Evolutionary conservation across 2,329 filamentous ascomycete genomes (phyloP).

Genomic region (Lizonia empirigonia): DNA sequence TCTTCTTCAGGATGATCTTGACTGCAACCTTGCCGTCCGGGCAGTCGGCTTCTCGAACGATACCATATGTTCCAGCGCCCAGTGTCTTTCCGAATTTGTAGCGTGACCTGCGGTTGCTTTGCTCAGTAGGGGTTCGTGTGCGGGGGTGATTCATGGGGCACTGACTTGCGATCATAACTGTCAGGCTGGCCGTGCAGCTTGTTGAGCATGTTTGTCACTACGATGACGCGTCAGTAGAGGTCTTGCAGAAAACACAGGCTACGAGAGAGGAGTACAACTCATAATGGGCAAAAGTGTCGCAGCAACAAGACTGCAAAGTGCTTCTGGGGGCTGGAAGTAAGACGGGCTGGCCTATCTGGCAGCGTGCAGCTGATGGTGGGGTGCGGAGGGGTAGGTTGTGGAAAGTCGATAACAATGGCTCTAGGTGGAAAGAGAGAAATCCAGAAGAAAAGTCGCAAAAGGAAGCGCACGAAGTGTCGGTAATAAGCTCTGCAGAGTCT

Average conservation of each 20-base stretch:
- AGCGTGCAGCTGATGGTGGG: slow-evolving; percentile 36
- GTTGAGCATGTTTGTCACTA: slow-evolving; percentile 90
- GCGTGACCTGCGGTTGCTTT: slow-evolving; percentile 65
- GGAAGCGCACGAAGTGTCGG: slow-evolving; percentile 25
- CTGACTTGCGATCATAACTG: slow-evolving; percentile 97
- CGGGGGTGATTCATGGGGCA: slow-evolving; percentile 27
- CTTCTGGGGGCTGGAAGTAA: slow-evolving; percentile 39
- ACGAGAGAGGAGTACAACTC: slow-evolving; percentile 38
- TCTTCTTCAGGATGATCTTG: slow-evolving; percentile 99
- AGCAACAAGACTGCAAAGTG: slow-evolving; percentile 36
- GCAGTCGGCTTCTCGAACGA: slow-evolving; percentile 92
- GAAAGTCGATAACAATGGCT: slow-evolving; percentile 29
- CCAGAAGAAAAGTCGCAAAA: slow-evolving; percentile 20
- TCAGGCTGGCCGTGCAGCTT: slow-evolving; percentile 96
- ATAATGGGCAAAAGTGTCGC: slow-evolving; percentile 38
- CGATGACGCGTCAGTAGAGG: slow-evolving; percentile 21
- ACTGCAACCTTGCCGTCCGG: slow-evolving; percentile 86
- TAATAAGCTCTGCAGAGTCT: slow-evolving; percentile 24
- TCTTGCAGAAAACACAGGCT: neutral
- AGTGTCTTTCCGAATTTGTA: slow-evolving; percentile 94
- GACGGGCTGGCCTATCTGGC: slow-evolving; percentile 38
- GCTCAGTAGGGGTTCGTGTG: slow-evolving; percentile 37
- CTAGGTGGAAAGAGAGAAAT: slow-evolving; percentile 18
- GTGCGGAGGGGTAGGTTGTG: slow-evolving; percentile 38
- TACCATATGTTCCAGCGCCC: slow-evolving; percentile 96